Evolutionary conservation across 106 monocot species (phyloP), one percentile per base, ranked within the genome.

Genomic region (Dioscorea dumetorum): DNA sequence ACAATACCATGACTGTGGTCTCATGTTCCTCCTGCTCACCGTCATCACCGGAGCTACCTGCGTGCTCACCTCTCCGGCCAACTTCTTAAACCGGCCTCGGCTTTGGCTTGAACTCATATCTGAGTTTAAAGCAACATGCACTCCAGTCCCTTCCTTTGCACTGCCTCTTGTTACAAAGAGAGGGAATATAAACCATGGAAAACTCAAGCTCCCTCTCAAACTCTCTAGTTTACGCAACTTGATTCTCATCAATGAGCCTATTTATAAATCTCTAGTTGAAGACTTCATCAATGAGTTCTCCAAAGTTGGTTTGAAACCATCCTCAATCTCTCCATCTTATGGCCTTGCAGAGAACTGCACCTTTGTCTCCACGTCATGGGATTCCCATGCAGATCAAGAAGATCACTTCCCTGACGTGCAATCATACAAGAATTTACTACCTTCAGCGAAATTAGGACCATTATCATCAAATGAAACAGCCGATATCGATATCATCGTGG

Each of bases 311-410:
- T 65, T 82, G 6, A 50, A 61, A 2, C 72, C 71, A 1, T 72
- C 75, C 5, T 62, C 72, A 8, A 68, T 82, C 70, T 60, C 74
- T 17, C 82, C 74, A 17, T 78, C 82, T 5, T 78, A 78, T 32
- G 82, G 78, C 21, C 77, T 82, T 2, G 82, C 82, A 0, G 82
- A 82, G 70, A 82, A 82, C 70, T 82, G 82, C 76, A 82, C 82
- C 17, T 82, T 82, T 17, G 78, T 78, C 18, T 78, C 82, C 51
- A 82, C 82, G 0, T 33, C 82, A 33, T 81, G 81, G 81, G 50
- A 28, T 19, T 50, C 32, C 15, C 51, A 21, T 15, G 41, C 41
- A 41, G 41, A 41, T 28, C 28, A 28, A 28, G 28, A 28, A 1
- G 3, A 28, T 28, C 12, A 60, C 2, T 54, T 50, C 13, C 4